Percentiles rank a stretch among this genome's conserved stretches.
Evolutionary conservation across 2,329 filamentous ascomycete genomes (phyloP).

Genomic region (Epichloe scottii): DNA sequence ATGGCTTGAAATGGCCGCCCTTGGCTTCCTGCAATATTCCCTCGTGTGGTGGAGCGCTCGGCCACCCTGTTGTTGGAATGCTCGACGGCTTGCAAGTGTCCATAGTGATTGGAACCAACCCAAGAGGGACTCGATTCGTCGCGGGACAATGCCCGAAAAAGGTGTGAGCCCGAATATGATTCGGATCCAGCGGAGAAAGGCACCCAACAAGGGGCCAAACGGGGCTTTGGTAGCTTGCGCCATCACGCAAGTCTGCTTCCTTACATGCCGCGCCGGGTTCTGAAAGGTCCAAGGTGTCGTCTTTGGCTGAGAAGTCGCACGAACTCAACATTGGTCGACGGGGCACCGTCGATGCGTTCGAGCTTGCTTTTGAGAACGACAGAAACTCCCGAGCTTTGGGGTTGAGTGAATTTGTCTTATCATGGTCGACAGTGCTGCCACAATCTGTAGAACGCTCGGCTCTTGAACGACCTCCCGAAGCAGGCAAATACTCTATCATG

Average conservation of each 20-base stretch:
- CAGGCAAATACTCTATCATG: conserved; percentile 3
- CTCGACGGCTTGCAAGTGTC: not conserved
- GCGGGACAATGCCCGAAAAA: not conserved
- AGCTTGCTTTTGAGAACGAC: conserved; percentile 2
- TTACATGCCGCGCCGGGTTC: not conserved
- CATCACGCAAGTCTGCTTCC: not conserved
- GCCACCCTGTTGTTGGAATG: not conserved
- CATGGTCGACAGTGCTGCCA: not conserved
- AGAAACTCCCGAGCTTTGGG: conserved; percentile 11
- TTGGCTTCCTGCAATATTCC: not conserved
- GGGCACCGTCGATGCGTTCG: not conserved
- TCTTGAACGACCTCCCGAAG: not conserved
- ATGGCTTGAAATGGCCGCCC: not conserved
- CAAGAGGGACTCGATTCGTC: not conserved
- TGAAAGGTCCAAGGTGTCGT: not conserved
- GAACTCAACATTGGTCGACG: not conserved
- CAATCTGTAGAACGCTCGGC: not conserved
- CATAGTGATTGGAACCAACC: not conserved
- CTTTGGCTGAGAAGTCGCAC: not conserved
- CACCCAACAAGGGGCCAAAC: not conserved
- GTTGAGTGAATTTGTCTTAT: conserved; percentile 6
- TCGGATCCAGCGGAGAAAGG: not conserved
- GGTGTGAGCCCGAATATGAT: not conserved
- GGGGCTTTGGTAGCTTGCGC: not conserved
- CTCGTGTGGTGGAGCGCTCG: not conserved